Evolutionary conservation across 2,329 filamentous ascomycete species (phyloP), one percentile per base, ranked within the genome.

Genomic region (Alternaria postmessia): DNA sequence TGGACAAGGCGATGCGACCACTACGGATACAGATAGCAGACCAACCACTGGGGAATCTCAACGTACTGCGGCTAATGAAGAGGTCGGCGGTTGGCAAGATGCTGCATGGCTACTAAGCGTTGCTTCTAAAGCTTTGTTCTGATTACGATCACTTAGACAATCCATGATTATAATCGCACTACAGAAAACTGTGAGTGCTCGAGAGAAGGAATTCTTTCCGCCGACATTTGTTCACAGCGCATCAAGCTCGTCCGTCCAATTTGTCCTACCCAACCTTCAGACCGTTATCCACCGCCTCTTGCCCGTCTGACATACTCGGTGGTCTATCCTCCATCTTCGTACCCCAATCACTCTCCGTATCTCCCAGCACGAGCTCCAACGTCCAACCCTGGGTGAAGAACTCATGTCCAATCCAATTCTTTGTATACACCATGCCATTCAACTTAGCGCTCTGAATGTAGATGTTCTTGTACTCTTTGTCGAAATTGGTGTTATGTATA

Each of bases 21-120:
- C 18, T 51, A 59, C 16, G n/a, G 51, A 62, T 2, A 59, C 53
- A 12, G 61, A 51, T n/a, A 63, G 66, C 7, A 64, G 66, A 11
- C 59, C 65, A 20, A 66, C 44, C 14, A 66, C 57, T 12, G 60
- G 60, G 22, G 61, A 62, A 12, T 51, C 59, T 14, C 61, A 61
- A 16, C 60, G 53, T 34, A 65, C 65, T 22, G 54, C 64, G 7
- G 61, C 60, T 20, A 66, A 57, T 24, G 74, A 77, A 24, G 76
- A 76, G 16, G 70, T 65, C 18, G 84, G 83, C 5, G 84, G 85
- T 0, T 88, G 86, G 86, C 81, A 84, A 61, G 86, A 88, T 77
- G 85, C 84, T 32, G 81, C 82, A 30, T 88, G 86, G 86, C 69
- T 88, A 59, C 73, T 88, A 58, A 83, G 84, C 51, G 81, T 86